Conservation (phyloP, 73 alveolate genomes). For the Symbiodinium pilosum region DNA sequence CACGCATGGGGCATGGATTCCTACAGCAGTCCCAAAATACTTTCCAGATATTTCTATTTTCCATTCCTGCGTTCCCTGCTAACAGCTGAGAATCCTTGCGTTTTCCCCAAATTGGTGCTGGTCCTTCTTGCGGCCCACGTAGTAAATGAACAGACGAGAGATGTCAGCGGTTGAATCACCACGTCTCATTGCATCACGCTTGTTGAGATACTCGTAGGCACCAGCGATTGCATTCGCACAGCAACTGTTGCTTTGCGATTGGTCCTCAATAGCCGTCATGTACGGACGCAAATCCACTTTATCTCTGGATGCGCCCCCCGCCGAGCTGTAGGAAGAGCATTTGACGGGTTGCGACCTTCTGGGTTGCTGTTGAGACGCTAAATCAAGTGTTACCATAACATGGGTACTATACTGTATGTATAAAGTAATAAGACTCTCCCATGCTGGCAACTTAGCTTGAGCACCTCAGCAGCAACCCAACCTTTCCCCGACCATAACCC, state of each 20-base stretch:
- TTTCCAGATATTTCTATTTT: too few relatives aligned
- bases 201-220: conserved; percentile 81
- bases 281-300: conserved; percentile 49
- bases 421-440: too few relatives aligned
- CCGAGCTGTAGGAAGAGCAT: neutral
- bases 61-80: too few relatives aligned
- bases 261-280: conserved; percentile 66
- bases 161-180: conserved; percentile 25
- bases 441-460: too few relatives aligned
- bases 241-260: conserved; percentile 83
- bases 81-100: too few relatives aligned
- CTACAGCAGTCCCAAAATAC: too few relatives aligned
- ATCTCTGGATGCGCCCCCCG: neutral
- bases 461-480: too few relatives aligned
- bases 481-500: too few relatives aligned
- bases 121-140: conserved; percentile 72
- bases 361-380: neutral
- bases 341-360: neutral
- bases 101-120: too few relatives aligned
- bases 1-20: too few relatives aligned
- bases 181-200: neutral
- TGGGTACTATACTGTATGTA: too few relatives aligned
- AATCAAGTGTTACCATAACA: too few relatives aligned
- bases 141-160: conserved; percentile 74
- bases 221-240: conserved; percentile 86